A percentile compares a stretch with the other conserved stretches of the same genome.
phyloP scores from a whole-genome alignment of 1,284 basidiomycete genomes.

The Trichosporon inkin region DNA sequence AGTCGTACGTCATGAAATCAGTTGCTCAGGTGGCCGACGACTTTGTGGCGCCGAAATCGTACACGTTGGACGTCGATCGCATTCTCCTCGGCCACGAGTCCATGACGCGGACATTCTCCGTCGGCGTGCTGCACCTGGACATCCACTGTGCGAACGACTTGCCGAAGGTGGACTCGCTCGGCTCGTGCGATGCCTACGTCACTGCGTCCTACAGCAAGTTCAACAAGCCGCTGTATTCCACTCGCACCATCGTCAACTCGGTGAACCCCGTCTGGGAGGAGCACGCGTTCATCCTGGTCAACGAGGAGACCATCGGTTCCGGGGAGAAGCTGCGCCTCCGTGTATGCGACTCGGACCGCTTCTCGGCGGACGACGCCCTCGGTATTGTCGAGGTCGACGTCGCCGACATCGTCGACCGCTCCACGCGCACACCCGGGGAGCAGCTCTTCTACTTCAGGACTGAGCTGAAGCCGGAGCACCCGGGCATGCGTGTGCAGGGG shows the following conservation, averaged over 20 bases:
- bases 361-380: slow-evolving; percentile 52
- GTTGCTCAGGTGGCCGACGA: slow-evolving; percentile 45
- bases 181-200: slow-evolving; percentile 49
- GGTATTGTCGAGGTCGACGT: slow-evolving; percentile 51
- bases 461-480: slow-evolving; percentile 29
- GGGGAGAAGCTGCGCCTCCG: slow-evolving; percentile 46
- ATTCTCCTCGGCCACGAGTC: slow-evolving; percentile 46
- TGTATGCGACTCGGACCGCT: slow-evolving; percentile 51
- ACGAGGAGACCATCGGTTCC: slow-evolving; percentile 41
- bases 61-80: slow-evolving; percentile 48
- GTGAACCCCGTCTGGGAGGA: slow-evolving; percentile 49
- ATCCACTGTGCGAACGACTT: slow-evolving; percentile 43
- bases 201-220: slow-evolving; percentile 45
- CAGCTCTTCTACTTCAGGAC: slow-evolving; percentile 35
- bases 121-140: slow-evolving; percentile 48
- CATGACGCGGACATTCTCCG: slow-evolving; percentile 32
- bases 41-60: slow-evolving; percentile 47
- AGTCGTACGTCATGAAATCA: slow-evolving; percentile 43
- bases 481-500: slow-evolving; percentile 42
- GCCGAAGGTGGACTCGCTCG: slow-evolving; percentile 45
- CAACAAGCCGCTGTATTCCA: slow-evolving; percentile 47
- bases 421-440: slow-evolving; percentile 18
- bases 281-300: slow-evolving; percentile 25
- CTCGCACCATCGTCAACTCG: slow-evolving; percentile 45
- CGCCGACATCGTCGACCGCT: slow-evolving; percentile 43